These are phyloP conservation scores for Plasmopara muralis DNA, from an alignment of 352 stramenopile genomes.

Conservation along the genomic window DNA sequence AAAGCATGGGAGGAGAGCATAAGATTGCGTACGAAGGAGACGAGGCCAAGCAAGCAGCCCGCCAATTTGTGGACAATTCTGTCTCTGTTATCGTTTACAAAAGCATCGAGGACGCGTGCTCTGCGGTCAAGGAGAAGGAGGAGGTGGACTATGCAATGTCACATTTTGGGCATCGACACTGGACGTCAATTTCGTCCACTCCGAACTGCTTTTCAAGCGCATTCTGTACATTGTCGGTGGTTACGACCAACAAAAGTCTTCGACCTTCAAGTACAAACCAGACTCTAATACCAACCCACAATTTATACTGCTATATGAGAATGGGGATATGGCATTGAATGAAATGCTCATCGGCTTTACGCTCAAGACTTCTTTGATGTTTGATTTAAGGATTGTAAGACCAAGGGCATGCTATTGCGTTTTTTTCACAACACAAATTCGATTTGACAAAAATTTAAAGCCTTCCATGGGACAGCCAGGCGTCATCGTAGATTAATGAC, in stretches of 20 bases:
- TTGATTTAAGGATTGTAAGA: conserved; percentile 60
- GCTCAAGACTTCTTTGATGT: conserved; percentile 72
- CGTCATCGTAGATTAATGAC: conserved; percentile 2
- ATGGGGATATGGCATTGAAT: conserved; percentile 29
- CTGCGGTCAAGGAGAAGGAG: conserved; percentile 44
- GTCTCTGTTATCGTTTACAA: conserved; percentile 30
- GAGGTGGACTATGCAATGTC: conserved; percentile 92
- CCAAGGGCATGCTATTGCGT: conserved; percentile 50
- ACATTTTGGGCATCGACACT: conserved; percentile 91
- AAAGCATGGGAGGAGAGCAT: conserved; percentile 34
- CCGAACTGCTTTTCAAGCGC: conserved; percentile 78
- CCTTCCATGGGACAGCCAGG: conserved; percentile 31
- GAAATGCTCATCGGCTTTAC: conserved; percentile 24
- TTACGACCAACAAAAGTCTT: conserved; percentile 28
- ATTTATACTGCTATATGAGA: conserved; percentile 78
- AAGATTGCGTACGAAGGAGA: conserved; percentile 94
- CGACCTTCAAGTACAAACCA: conserved; percentile 38
- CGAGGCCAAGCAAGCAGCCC: conserved; percentile 80
- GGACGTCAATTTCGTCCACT: conserved; percentile 95
- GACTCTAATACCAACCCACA: conserved; percentile 76
- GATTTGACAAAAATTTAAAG: conserved; percentile 75
- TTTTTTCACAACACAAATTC: conserved; percentile 53
- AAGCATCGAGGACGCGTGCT: conserved; percentile 43
- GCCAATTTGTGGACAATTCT: conserved; percentile 21
- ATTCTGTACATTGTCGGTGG: conserved; percentile 60